These are phyloP conservation scores for Neurospora africana DNA, from an alignment of 495 filamentous ascomycete genomes.

Conservation along the genomic window DNA sequence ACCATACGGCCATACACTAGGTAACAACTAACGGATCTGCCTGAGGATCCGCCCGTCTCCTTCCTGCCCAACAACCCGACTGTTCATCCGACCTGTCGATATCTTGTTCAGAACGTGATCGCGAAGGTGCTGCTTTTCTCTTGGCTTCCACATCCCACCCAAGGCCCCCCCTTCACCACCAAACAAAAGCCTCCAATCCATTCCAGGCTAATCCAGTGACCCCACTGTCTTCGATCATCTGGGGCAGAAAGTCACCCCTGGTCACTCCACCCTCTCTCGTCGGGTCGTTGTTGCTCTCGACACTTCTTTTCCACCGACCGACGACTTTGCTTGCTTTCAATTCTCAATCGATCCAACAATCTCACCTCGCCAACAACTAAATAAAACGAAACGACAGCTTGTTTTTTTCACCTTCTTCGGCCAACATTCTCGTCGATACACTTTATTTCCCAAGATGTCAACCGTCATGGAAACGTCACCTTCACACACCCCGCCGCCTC, in stretches of 20 bases:
- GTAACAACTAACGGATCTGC: neutral
- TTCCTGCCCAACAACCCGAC: neutral
- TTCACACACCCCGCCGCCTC: slow-evolving; percentile 31
- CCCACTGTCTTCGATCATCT: neutral
- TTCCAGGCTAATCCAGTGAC: neutral
- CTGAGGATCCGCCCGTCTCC: neutral
- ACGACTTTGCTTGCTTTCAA: neutral
- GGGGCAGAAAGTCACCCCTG: neutral
- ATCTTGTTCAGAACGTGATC: neutral
- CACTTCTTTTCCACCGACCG: neutral
- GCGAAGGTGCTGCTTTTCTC: neutral
- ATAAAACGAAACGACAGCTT: neutral
- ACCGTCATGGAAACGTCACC: slow-evolving; percentile 22
- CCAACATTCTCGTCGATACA: neutral
- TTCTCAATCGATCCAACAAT: neutral
- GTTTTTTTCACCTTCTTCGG: neutral
- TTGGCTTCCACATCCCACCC: neutral
- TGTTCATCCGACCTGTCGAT: neutral
- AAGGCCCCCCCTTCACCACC: neutral
- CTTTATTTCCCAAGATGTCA: slow-evolving; percentile 20
- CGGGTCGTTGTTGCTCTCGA: neutral
- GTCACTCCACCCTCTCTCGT: neutral
- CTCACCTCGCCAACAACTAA: neutral
- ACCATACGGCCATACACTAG: neutral
- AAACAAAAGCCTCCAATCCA: neutral